These are phyloP conservation scores for Tilletiaria anomala DNA, from an alignment of 1,284 basidiomycete species.

Conservation along the genomic window DNA sequence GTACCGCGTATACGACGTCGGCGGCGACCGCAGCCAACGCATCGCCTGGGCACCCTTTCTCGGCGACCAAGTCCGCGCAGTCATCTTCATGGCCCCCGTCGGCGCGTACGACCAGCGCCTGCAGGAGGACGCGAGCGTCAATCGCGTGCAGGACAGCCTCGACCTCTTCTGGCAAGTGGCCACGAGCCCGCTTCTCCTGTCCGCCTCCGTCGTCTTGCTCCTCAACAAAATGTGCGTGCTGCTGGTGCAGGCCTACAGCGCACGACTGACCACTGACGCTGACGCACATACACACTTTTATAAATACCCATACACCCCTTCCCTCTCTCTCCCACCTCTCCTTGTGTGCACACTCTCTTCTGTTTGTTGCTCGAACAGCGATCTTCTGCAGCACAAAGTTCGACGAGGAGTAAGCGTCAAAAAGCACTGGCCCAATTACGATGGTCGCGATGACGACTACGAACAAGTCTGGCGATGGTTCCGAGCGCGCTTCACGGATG, in stretches of 20 bases:
- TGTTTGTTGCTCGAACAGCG: too few relatives aligned
- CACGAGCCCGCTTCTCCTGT: constrained; percentile 7
- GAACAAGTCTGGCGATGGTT: constrained; percentile 23
- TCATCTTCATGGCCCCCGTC: constrained; percentile 26
- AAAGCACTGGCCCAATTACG: constrained; percentile 11
- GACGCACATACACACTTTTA: neutral
- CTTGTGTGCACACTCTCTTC: too few relatives aligned
- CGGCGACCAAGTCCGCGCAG: constrained; percentile 10
- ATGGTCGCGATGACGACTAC: constrained; percentile 13
- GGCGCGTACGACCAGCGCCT: constrained; percentile 21
- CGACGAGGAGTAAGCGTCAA: neutral
- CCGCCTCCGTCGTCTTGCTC: constrained; percentile 18
- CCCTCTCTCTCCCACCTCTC: neutral
- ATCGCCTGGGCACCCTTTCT: constrained; percentile 15
- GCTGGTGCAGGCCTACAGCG: constrained; percentile 8
- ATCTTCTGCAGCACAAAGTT: too few relatives aligned
- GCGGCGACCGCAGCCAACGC: constrained; percentile 13
- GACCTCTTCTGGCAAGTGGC: constrained; percentile 13
- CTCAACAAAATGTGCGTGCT: constrained; percentile 27
- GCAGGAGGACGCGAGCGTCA: constrained; percentile 10
- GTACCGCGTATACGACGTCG: constrained; percentile 23
- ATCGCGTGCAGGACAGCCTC: constrained; percentile 15
- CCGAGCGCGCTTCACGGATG: constrained; percentile 6
- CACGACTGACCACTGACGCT: neutral
- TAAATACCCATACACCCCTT: neutral